Evolutionary conservation across 805 yeast genomes (phyloP).

Genomic region (Tetrapisispora arboricola): DNA sequence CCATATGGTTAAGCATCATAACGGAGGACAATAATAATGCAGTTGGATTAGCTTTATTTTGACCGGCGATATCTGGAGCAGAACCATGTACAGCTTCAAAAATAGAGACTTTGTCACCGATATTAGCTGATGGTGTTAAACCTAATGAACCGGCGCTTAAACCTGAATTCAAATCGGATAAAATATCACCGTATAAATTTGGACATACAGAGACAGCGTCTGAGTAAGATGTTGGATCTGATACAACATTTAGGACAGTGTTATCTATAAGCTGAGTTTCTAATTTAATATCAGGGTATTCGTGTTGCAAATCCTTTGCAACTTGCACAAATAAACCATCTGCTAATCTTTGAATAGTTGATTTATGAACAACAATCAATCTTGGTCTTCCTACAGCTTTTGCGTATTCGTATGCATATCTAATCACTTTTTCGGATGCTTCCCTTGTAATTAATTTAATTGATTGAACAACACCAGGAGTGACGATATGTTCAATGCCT

Average conservation of each 20-base stretch:
- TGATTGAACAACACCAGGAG: constrained; percentile 97
- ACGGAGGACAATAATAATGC: constrained; percentile 91
- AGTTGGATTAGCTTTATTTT: constrained; percentile 98
- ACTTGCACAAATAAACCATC: constrained; percentile 94
- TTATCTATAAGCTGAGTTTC: constrained; percentile 88
- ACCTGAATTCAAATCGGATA: constrained; percentile 96
- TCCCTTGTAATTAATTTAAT: constrained; percentile 93
- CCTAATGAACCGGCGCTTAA: constrained; percentile 93
- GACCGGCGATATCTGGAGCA: constrained; percentile 99
- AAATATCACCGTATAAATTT: constrained; percentile 96
- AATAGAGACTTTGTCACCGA: constrained; percentile 96
- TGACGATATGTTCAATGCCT: constrained; percentile 96
- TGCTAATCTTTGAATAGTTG: constrained; percentile 94
- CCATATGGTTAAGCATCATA: constrained; percentile 99
- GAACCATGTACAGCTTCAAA: constrained; percentile 99
- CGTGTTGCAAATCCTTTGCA: constrained; percentile 81
- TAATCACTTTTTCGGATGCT: constrained; percentile 92
- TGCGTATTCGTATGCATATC: constrained; percentile 96
- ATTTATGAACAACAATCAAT: constrained; percentile 93
- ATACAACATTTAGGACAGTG: constrained; percentile 83
- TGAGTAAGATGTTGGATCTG: constrained; percentile 77
- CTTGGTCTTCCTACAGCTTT: constrained; percentile 76
- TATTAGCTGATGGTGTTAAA: constrained; percentile 97
- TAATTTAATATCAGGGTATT: constrained; percentile 82
- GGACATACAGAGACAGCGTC: constrained; percentile 94